These are phyloP conservation scores for Cephaloascus albidus DNA, from an alignment of 805 yeast species.

Conservation along the genomic window DNA sequence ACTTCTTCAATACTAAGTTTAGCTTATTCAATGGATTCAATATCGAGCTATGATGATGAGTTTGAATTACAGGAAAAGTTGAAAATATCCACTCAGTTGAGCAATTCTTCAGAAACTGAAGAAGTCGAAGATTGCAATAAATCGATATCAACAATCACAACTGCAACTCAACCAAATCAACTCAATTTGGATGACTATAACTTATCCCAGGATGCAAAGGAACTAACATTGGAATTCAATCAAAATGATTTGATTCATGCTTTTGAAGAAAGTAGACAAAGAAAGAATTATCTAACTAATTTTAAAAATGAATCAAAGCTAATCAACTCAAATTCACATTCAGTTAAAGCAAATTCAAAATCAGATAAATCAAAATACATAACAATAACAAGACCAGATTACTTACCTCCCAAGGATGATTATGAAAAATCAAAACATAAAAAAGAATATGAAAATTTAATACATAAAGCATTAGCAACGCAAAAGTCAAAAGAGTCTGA, in stretches of 20 bases:
- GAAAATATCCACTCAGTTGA: too few relatives aligned
- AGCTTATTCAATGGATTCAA: conserved; percentile 10
- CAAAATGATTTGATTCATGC: conserved; percentile 18
- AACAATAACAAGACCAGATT: conserved; percentile 50
- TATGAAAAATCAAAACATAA: conserved; percentile 47
- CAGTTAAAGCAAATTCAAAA: not conserved
- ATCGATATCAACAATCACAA: not conserved
- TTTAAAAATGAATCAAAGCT: conserved; percentile 1
- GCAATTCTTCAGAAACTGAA: too few relatives aligned
- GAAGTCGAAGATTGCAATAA: conserved; percentile 5
- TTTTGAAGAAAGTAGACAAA: conserved; percentile 25
- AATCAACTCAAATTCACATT: too few relatives aligned
- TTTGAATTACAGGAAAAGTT: not conserved
- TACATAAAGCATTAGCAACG: conserved; percentile 27
- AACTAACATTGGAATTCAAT: conserved; percentile 18
- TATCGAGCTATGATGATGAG: conserved; percentile 4
- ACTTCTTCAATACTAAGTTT: conserved; percentile 36
- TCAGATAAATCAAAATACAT: conserved; percentile 9
- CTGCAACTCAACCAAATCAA: not conserved
- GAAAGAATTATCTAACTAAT: conserved; percentile 11
- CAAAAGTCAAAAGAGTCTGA: conserved; percentile 23
- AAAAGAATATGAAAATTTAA: conserved; percentile 36
- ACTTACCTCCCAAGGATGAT: conserved; percentile 56
- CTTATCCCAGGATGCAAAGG: conserved; percentile 23
- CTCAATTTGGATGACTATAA: conserved; percentile 7